phyloP scores from a whole-genome alignment of 306 rosid species.

The Trifolium fragiferum region DNA sequence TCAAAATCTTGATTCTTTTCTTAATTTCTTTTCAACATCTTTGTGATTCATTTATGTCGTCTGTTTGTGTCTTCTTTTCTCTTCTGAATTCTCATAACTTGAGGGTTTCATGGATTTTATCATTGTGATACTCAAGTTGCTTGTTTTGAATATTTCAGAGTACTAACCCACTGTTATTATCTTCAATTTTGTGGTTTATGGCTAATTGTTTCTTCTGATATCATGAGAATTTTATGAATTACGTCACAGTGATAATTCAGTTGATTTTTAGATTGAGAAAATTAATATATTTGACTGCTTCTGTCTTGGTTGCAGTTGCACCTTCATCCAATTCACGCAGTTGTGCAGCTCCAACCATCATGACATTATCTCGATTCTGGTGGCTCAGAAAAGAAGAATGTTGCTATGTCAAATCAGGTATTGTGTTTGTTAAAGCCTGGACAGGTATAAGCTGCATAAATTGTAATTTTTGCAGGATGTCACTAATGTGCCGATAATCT shows the following conservation, averaged over 20 bases:
- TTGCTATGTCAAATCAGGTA: constrained; percentile 68
- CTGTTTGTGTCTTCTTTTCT: constrained; percentile 21
- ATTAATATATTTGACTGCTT: no score
- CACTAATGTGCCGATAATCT: constrained; percentile 9
- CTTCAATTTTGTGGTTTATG: no score
- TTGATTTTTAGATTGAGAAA: no score
- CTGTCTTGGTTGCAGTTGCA: constrained; percentile 76
- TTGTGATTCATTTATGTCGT: constrained; percentile 11
- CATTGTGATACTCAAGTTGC: constrained; percentile 11
- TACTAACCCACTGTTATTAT: no score
- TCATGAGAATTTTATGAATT: no score
- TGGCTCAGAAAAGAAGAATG: constrained; percentile 59
- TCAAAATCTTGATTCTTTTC: no score
- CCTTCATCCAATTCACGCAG: constrained; percentile 80
- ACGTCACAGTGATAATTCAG: no score
- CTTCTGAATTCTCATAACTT: neutral
- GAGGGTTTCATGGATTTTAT: constrained; percentile 35
- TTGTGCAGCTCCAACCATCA: constrained; percentile 84
- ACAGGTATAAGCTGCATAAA: constrained; percentile 11
- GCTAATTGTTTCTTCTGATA: no score
- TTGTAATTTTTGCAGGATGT: constrained; percentile 14
- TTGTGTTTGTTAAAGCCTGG: constrained; percentile 19
- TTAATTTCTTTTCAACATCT: no score
- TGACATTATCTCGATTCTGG: constrained; percentile 61
- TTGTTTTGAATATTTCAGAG: no score